Conservation (phyloP, 176 grass and related monocot genomes). For the Lolium perenne region DNA sequence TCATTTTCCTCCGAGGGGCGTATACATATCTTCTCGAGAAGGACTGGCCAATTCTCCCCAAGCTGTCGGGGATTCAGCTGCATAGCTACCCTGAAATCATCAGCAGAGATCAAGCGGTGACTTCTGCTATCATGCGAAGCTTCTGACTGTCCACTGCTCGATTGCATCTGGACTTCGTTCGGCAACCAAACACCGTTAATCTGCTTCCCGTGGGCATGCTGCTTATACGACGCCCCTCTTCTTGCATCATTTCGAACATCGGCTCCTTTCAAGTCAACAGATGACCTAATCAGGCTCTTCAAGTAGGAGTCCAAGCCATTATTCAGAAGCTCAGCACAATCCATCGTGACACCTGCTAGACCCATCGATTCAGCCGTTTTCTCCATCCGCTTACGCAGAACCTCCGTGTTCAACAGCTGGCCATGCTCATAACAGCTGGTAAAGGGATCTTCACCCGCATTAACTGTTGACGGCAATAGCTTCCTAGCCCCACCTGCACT, state of each 20-base stretch:
- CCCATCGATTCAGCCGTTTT: conserved; percentile 73
- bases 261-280: conserved; percentile 64
- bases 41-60: conserved; percentile 80
- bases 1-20: conserved; percentile 74
- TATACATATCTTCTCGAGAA: conserved; percentile 86
- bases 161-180: conserved; percentile 55
- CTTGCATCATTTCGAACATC: conserved; percentile 52
- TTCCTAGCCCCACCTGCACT: conserved; percentile 65
- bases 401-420: conserved; percentile 55
- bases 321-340: conserved; percentile 84
- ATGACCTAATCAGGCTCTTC: conserved; percentile 80
- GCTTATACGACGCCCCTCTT: conserved; percentile 49
- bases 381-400: conserved; percentile 65
- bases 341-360: conserved; percentile 65
- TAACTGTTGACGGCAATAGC: conserved; percentile 7
- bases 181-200: conserved; percentile 71
- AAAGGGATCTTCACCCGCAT: conserved; percentile 42
- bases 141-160: conserved; percentile 48
- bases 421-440: conserved; percentile 57
- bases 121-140: conserved; percentile 49
- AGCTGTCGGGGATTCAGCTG: conserved; percentile 87
- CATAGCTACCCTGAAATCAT: conserved; percentile 94
- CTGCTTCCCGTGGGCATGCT: conserved; percentile 50
- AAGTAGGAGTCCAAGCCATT: conserved; percentile 75
- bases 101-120: conserved; percentile 54